These are phyloP conservation scores for Aspergillus egyptiacus DNA, from an alignment of 495 filamentous ascomycete species.

Conservation along the genomic window DNA sequence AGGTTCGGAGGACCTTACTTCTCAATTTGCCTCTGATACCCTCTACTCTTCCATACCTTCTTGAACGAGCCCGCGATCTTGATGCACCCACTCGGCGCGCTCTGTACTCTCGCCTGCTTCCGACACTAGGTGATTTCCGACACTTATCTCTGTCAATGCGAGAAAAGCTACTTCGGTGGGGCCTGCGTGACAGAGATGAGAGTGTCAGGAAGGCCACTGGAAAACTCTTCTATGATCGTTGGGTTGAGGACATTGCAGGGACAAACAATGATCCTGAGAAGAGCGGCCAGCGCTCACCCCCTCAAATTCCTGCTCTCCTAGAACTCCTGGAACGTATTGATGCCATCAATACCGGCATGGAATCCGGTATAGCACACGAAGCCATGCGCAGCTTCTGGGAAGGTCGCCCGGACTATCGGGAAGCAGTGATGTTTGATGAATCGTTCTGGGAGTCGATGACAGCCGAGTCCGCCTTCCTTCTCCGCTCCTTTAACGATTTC, in stretches of 20 bases:
- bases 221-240: constrained; percentile 84
- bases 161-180: constrained; percentile 94
- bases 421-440: constrained; percentile 74
- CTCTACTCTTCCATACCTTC: constrained; percentile 77
- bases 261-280: constrained; percentile 45
- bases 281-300: constrained; percentile 47
- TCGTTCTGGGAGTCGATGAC: constrained; percentile 81
- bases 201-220: constrained; percentile 87
- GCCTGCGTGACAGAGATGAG: constrained; percentile 88
- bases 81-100: constrained; percentile 77
- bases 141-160: constrained; percentile 92
- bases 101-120: constrained; percentile 82
- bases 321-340: constrained; percentile 94
- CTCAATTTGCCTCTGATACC: constrained; percentile 81
- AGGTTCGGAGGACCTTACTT: constrained; percentile 81
- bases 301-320: constrained; percentile 68
- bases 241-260: constrained; percentile 90
- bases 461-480: constrained; percentile 81
- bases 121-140: constrained; percentile 89
- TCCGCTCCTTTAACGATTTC: constrained; percentile 88
- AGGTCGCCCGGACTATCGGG: constrained; percentile 83
- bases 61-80: constrained; percentile 85
- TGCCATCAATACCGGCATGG: constrained; percentile 79
- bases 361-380: constrained; percentile 82
- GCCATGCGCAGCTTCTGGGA: constrained; percentile 97